Evolutionary conservation across 805 yeast species (phyloP).

Genomic region (Isabelozyma heimii): DNA sequence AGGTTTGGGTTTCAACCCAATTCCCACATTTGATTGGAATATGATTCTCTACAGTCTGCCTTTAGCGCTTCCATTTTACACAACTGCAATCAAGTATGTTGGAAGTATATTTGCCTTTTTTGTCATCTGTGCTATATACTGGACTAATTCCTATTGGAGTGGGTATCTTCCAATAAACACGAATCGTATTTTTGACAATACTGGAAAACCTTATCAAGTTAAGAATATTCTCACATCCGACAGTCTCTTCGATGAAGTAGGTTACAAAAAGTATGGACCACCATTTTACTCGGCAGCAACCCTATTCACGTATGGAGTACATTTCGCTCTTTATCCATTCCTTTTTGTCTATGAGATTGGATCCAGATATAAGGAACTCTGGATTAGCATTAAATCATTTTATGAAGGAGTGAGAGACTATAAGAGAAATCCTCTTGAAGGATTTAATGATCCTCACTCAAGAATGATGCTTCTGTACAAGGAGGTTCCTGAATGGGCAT

Average conservation of each 20-base stretch:
- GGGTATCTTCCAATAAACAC: conserved; percentile 36
- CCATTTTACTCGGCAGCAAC: conserved; percentile 29
- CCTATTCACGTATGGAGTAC: conserved; percentile 24
- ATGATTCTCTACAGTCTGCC: conserved; percentile 23
- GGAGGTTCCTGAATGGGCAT: conserved; percentile 35
- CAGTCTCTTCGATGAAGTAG: conserved; percentile 22
- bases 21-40: conserved; percentile 55
- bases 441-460: conserved; percentile 30
- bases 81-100: conserved; percentile 8
- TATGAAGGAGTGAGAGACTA: conserved; percentile 2
- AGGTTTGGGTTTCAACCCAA: conserved; percentile 55
- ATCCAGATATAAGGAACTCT: not conserved
- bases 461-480: conserved; percentile 30
- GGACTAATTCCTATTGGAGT: conserved; percentile 20
- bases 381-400: not conserved
- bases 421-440: conserved; percentile 24
- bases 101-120: conserved; percentile 17
- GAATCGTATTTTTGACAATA: conserved; percentile 46
- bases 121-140: conserved; percentile 17
- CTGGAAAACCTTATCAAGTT: conserved; percentile 44
- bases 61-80: conserved; percentile 44
- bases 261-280: conserved; percentile 23
- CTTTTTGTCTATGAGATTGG: conserved; percentile 15
- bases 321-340: conserved; percentile 22
- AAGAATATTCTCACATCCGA: conserved; percentile 36